Conservation (phyloP, 2,329 filamentous ascomycete genomes). For the Alternaria incomplexa region DNA sequence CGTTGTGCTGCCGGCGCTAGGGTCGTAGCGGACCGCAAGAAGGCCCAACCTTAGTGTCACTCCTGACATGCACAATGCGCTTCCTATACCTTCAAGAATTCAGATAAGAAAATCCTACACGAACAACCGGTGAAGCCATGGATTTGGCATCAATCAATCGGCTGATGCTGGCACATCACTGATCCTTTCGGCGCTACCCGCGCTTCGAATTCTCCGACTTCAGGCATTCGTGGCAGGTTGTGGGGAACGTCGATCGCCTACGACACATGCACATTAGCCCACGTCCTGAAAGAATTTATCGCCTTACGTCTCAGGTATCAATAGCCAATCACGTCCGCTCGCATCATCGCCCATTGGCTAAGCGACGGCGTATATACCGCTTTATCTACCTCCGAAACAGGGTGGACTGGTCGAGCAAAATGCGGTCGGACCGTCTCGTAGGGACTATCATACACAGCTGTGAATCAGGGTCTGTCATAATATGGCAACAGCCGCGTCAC, state of each 20-base stretch:
- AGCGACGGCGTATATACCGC: slow-evolving; percentile 8
- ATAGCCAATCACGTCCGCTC: neutral
- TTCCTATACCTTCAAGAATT: neutral
- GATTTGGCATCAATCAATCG: neutral
- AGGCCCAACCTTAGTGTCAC: neutral
- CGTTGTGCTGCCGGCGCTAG: slow-evolving; percentile 1
- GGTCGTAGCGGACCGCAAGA: neutral
- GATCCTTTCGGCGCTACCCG: neutral
- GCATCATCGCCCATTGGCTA: slow-evolving; percentile 1
- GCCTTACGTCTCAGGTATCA: neutral
- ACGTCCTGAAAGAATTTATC: slow-evolving; percentile 5
- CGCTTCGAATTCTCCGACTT: neutral
- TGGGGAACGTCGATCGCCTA: slow-evolving; percentile 10
- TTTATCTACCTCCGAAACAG: slow-evolving; percentile 4
- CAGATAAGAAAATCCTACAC: neutral
- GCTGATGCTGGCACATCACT: neutral
- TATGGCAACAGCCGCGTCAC: slow-evolving; percentile 5
- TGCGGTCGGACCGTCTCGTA: slow-evolving; percentile 9
- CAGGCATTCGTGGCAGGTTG: neutral
- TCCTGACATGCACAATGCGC: neutral
- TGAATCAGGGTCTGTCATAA: slow-evolving; percentile 3
- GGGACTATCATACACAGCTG: slow-evolving; percentile 1
- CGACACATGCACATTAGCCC: slow-evolving; percentile 5
- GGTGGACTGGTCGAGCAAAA: slow-evolving; percentile 7
- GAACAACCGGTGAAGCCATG: neutral